These are phyloP conservation scores for Bryoerythrophyllum caledonicum DNA, from an alignment of 225 moss, liverwort and hornwort species.

Conservation along the genomic window DNA sequence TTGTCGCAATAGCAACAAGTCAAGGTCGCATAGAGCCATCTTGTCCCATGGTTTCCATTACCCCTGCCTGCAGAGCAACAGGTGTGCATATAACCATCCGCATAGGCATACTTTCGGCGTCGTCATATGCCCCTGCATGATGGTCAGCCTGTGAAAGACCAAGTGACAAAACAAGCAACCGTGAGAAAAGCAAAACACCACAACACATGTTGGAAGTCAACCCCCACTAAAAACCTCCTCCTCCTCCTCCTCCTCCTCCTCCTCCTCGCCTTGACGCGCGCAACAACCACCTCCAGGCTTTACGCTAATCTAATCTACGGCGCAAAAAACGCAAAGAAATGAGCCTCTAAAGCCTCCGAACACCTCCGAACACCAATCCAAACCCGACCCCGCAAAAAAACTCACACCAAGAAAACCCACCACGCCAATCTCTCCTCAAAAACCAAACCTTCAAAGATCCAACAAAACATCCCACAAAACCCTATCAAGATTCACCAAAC, in stretches of 20 bases:
- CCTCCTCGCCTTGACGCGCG: neutral
- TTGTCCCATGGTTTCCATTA: slow-evolving; percentile 32
- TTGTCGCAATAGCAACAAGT: slow-evolving; percentile 31
- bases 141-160: slow-evolving; percentile 46
- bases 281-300: neutral
- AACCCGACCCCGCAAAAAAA: neutral
- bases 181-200: slow-evolving; percentile 23
- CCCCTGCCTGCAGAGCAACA: slow-evolving; percentile 50
- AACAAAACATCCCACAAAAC: slow-evolving; percentile 6
- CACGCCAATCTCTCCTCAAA: neutral
- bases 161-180: slow-evolving; percentile 23
- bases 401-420: neutral
- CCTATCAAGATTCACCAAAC: neutral
- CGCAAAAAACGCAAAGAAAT: neutral
- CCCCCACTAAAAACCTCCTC: neutral
- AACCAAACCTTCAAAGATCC: neutral
- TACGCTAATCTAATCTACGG: neutral
- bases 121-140: slow-evolving; percentile 46
- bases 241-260: slow-evolving; percentile 5
- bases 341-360: neutral
- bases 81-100: slow-evolving; percentile 41
- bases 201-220: neutral
- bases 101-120: slow-evolving; percentile 44
- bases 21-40: slow-evolving; percentile 32
- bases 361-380: neutral